Base-by-base conservation (phyloP, 805 yeast genomes). In the Lipomyces sp. region DNA sequence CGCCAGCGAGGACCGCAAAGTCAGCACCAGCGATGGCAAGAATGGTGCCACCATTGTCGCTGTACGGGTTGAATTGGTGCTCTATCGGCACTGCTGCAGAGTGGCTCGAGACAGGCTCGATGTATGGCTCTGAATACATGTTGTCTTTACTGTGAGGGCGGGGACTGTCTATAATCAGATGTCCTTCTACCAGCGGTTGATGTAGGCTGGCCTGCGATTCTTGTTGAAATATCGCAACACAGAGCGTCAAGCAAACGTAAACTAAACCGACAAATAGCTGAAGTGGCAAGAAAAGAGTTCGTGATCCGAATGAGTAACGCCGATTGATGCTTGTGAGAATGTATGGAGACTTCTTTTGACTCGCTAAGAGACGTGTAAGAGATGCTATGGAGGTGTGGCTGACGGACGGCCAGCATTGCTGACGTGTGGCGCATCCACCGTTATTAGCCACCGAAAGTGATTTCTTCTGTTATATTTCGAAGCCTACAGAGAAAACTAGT, bases 11-110 rank as follows among this genome's bases (percentile, higher is more conserved):
- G 45, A 95, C 95, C 24, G 97, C 97, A 75, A 92, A 95, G 79
- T 95, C 98, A 77, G 92, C 90, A 60, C 99, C 99, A 1, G 99
- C 98, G 79, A 95, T 95, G 62, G 98, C 99, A 72, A 95, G 81
- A 63, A 94, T 93, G 6, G 98, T 94, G 75, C 99, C 99, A 74
- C 99, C 99, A 74, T 93, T 92, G 79, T 93, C 97, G 68, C 57
- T 53, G 81, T 92, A 92, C 50, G 98, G 98, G 76, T 92, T 92
- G 81, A 92, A 92, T 77, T 89, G 84, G 78, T 93, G 97, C 77
- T 92, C 97, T 76, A 92, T 92, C 67, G 97, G 97, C 59, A 58
- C 75, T 13, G 35, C 32, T 30, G 64, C 54, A n/a, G 50, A 56
- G 35, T 57, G 55, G 2, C 30, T 48, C 33, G 48, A 59, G 15